Conservation (phyloP, 371 early-diverging fungal species). For the Mortierella sp. region DNA sequence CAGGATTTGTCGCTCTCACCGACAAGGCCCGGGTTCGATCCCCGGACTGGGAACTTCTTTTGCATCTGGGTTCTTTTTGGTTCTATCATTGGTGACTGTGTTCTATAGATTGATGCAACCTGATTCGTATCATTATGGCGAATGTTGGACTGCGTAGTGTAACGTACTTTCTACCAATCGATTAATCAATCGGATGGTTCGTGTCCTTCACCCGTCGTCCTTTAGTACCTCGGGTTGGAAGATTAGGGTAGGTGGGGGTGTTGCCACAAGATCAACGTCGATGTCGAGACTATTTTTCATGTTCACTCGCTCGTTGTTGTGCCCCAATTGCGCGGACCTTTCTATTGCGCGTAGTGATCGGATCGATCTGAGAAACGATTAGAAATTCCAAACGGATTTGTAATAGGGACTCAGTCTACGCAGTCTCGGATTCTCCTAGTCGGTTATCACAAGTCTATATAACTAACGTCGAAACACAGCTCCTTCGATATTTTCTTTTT, state of each 20-base stretch:
- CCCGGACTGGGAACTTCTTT: conserved; percentile 60
- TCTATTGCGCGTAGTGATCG: background rate
- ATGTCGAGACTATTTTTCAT: background rate
- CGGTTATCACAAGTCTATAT: background rate
- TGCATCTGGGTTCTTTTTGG: too few relatives aligned
- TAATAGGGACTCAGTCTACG: background rate
- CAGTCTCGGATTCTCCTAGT: too few relatives aligned
- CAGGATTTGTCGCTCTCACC: conserved; percentile 59
- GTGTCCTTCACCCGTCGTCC: background rate
- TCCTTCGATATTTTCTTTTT: background rate
- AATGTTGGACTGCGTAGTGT: conserved; percentile 2
- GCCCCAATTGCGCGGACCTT: background rate
- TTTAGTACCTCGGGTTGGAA: background rate
- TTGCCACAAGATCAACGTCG: background rate
- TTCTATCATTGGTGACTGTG: too few relatives aligned
- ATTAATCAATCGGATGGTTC: background rate
- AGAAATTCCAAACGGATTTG: conserved; percentile 6
- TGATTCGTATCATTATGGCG: conserved; percentile 32
- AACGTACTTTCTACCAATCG: conserved; percentile 5
- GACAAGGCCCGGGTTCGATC: conserved; percentile 60
- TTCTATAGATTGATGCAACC: too few relatives aligned
- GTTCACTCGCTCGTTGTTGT: background rate
- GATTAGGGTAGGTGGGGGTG: background rate
- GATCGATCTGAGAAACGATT: background rate
- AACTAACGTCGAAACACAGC: background rate